Evolutionary conservation across 2,329 filamentous ascomycete species (phyloP), one percentile per base, ranked within the genome.

Genomic region (Aspergillus aculeatus): DNA sequence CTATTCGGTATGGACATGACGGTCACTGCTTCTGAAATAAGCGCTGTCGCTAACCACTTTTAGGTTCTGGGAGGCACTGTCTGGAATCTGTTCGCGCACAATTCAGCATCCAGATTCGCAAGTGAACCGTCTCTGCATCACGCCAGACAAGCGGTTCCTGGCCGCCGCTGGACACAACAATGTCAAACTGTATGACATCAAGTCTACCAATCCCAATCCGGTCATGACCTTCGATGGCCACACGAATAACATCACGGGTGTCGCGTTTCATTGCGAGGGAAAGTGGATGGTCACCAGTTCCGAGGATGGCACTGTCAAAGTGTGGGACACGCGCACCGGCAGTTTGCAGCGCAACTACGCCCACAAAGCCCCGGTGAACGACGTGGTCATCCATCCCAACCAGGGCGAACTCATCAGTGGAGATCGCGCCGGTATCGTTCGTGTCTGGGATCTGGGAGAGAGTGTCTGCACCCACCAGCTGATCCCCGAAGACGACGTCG

Each of bases 201-300:
- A 96, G 73, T 96, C 92, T 16, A 94, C 92, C n/a, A 98, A 98
- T 70, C 93, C 95, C 2, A 95, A 94, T 66, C 90, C 95, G 1
- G 84, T 98, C 24, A 86, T 98, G 71, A 93, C 90, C 21, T 98
- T 99, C 71, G 94, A 98, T 74, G 95, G 95, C 47, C 95, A 99
- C 78, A 95, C 91, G 12, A 92, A 89, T 66, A 99, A 99, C 71
- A 89, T 99, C 73, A 99, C 95, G 0, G 95, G 95, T 48, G 91
- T 99, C 50, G 93, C 93, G 11, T 99, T 99, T 75, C 95, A 99
- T 76, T 98, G 94, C 75, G 95, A 99, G 77, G 93, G 94, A 11
- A 99, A 99, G 80, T 99, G 95, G 95, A 97, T 99, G 91, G 95
- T 98, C 19, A 99, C 95, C 10, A 96, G 90, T 76, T 96, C 91